Conservation (phyloP, 139 green algal genomes). For the Spirogloea muscicola region DNA sequence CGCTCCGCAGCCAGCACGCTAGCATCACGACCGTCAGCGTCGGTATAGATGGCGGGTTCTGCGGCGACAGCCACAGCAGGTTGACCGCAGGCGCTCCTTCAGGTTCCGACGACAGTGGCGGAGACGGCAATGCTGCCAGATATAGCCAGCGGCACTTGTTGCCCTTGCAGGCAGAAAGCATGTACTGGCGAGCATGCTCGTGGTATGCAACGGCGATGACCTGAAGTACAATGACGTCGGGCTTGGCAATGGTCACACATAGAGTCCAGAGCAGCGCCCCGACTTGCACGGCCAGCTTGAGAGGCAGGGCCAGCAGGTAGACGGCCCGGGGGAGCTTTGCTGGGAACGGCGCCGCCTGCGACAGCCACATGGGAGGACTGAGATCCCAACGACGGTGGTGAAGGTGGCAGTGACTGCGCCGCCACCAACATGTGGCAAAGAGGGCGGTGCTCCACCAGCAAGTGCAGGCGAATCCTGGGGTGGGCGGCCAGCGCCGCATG, state of each 20-base stretch:
- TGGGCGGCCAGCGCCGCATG: constrained; percentile 11
- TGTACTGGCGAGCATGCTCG: too few relatives aligned
- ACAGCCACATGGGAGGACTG: too few relatives aligned
- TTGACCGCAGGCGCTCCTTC: too few relatives aligned
- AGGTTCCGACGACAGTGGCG: too few relatives aligned
- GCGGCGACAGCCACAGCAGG: too few relatives aligned
- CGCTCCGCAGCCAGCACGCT: constrained; percentile 56
- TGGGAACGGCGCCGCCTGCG: constrained; percentile 28
- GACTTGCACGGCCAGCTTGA: constrained; percentile 37
- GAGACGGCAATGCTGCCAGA: too few relatives aligned
- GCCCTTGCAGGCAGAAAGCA: too few relatives aligned
- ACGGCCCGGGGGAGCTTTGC: constrained; percentile 22
- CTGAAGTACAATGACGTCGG: constrained; percentile 51
- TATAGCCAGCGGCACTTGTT: too few relatives aligned
- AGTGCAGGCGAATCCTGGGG: constrained; percentile 26
- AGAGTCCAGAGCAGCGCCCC: constrained; percentile 26
- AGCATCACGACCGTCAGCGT: constrained; percentile 72
- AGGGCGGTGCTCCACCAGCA: constrained; percentile 6
- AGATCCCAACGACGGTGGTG: too few relatives aligned
- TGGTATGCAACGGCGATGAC: too few relatives aligned
- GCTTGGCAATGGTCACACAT: constrained; percentile 27
- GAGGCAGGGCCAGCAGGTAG: constrained; percentile 29
- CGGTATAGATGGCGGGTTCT: constrained; percentile 87
- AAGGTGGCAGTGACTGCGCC: too few relatives aligned
- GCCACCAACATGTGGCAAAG: too few relatives aligned